Conservation (phyloP, 768 basidiomycete genomes). For the Kondoa subrosea region DNA sequence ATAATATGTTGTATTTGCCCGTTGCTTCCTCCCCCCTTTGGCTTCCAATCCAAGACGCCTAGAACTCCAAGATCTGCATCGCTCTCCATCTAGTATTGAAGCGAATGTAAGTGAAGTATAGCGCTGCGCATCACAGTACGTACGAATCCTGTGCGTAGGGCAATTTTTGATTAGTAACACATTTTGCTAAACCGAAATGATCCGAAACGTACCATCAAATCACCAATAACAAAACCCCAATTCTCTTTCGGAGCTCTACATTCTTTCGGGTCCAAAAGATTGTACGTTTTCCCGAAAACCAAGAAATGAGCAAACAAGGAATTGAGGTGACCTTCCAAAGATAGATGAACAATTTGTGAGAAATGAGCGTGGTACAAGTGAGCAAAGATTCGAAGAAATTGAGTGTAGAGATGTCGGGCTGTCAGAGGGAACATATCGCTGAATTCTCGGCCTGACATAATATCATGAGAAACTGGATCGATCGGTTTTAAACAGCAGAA, state of each 20-base stretch:
- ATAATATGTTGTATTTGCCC: too few species aligned
- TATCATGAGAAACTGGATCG: too few species aligned
- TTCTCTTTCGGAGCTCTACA: slow-evolving; percentile 40
- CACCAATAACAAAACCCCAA: slow-evolving; percentile 29
- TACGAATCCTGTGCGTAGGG: background rate
- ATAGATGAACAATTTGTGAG: slow-evolving; percentile 64
- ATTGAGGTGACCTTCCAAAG: slow-evolving; percentile 50
- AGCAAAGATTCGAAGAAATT: slow-evolving; percentile 88
- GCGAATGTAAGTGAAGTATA: background rate
- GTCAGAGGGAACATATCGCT: slow-evolving; percentile 75
- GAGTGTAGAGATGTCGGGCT: slow-evolving; percentile 79
- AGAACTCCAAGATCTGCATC: background rate
- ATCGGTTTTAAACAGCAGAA: slow-evolving; percentile 17
- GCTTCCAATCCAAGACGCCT: too few species aligned
- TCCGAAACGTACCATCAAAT: slow-evolving; percentile 27
- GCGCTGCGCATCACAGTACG: background rate
- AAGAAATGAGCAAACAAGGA: slow-evolving; percentile 95
- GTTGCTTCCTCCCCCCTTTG: too few species aligned
- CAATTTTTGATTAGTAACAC: too few species aligned
- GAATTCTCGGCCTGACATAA: slow-evolving; percentile 57
- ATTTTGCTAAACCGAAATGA: too few species aligned
- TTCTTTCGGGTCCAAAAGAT: slow-evolving; percentile 74
- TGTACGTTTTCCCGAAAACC: slow-evolving; percentile 86
- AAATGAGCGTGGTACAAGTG: slow-evolving; percentile 96
- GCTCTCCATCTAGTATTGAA: background rate